phyloP scores from a whole-genome alignment of 2,329 filamentous ascomycete species.

The Didymella pomorum region DNA sequence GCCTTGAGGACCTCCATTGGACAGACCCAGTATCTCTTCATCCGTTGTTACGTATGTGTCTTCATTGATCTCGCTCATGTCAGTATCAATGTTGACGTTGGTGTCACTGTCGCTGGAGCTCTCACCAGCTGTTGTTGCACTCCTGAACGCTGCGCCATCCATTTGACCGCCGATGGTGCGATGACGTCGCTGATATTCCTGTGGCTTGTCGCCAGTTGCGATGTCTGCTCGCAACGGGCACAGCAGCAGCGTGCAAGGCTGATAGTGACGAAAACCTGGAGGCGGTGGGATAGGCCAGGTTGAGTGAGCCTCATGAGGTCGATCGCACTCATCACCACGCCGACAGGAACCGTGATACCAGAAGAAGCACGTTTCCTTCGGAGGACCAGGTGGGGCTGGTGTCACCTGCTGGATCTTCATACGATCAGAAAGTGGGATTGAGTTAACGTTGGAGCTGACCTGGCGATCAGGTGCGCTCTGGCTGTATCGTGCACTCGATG shows the following conservation, averaged over 20 bases:
- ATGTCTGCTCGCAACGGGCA: constrained; percentile 33
- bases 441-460: constrained; percentile 7
- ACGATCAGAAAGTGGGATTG: not conserved
- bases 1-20: too few species aligned
- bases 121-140: constrained; percentile 10
- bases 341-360: constrained; percentile 37
- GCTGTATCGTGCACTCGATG: not conserved
- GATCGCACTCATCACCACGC: constrained; percentile 17
- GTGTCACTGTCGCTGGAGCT: constrained; percentile 1
- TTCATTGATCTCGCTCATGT: constrained; percentile 7
- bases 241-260: constrained; percentile 27
- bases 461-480: not conserved
- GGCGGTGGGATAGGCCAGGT: constrained; percentile 35
- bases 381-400: constrained; percentile 19
- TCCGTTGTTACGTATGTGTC: not conserved
- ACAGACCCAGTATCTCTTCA: not conserved
- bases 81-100: constrained; percentile 4
- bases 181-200: not conserved
- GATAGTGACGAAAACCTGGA: constrained; percentile 27
- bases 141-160: constrained; percentile 20
- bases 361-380: constrained; percentile 39
- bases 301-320: constrained; percentile 27
- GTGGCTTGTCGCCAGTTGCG: constrained; percentile 4
- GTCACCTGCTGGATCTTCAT: constrained; percentile 1
- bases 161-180: constrained; percentile 16